Conservation (phyloP, 495 filamentous ascomycete species). For the Penicillium lividum region DNA sequence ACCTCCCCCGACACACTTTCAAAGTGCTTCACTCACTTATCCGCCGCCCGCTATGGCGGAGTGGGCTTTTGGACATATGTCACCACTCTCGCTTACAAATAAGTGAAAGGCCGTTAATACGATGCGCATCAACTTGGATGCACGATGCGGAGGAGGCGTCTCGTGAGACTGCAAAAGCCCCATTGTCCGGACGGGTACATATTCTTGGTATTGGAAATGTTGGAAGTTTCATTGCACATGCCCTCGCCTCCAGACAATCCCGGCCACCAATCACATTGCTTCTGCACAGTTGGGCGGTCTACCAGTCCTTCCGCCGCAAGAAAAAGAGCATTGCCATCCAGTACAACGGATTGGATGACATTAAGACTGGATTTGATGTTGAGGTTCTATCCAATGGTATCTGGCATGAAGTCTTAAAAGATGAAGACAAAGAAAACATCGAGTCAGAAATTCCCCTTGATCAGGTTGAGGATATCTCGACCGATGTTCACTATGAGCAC, state of each 20-base stretch:
- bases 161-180: constrained; percentile 19
- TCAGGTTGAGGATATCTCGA: constrained; percentile 10
- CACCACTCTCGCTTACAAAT: constrained; percentile 8
- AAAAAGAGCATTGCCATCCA: constrained; percentile 35
- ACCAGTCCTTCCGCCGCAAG: constrained; percentile 25
- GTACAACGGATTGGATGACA: constrained; percentile 42
- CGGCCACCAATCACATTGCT: constrained; percentile 63
- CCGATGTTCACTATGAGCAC: constrained; percentile 35
- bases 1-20: constrained; percentile 17
- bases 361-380: constrained; percentile 45
- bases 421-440: constrained; percentile 21
- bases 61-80: constrained; percentile 25
- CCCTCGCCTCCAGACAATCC: constrained; percentile 53
- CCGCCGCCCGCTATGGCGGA: constrained; percentile 43
- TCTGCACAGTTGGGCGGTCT: constrained; percentile 42
- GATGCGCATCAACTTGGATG: constrained; percentile 35
- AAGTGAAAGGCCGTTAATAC: constrained; percentile 5
- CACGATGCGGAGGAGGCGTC: constrained; percentile 33
- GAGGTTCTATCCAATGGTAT: constrained; percentile 27
- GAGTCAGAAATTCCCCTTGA: constrained; percentile 3
- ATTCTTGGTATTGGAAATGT: constrained; percentile 60
- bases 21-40: constrained; percentile 41
- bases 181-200: constrained; percentile 53
- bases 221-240: constrained; percentile 62
- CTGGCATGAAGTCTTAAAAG: constrained; percentile 33